phyloP scores from a whole-genome alignment of 2,329 filamentous ascomycete genomes.

The Aureobasidium sp. region DNA sequence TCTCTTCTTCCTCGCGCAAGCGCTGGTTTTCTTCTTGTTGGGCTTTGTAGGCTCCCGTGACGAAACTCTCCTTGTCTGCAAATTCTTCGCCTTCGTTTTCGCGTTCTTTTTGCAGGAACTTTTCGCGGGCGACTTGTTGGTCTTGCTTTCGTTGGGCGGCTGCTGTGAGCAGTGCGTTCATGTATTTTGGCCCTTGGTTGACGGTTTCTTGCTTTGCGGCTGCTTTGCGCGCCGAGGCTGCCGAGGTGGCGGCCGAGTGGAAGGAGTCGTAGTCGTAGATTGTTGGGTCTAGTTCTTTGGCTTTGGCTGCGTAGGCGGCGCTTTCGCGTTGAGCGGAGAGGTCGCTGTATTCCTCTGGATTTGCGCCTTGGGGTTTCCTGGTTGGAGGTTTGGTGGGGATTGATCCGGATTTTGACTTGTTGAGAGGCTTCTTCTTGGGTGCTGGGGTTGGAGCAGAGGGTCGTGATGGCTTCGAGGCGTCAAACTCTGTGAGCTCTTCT shows the following conservation, averaged over 20 bases:
- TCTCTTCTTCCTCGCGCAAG: constrained; percentile 63
- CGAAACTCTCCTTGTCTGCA: constrained; percentile 76
- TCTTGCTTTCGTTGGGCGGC: constrained; percentile 72
- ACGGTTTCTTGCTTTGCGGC: constrained; percentile 45
- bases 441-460: constrained; percentile 26
- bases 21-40: constrained; percentile 68
- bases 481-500: constrained; percentile 50
- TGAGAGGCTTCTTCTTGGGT: constrained; percentile 19
- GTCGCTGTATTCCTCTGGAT: constrained; percentile 46
- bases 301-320: constrained; percentile 55
- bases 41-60: constrained; percentile 72
- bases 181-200: constrained; percentile 67
- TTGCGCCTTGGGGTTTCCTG: constrained; percentile 30
- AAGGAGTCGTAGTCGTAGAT: constrained; percentile 82
- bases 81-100: constrained; percentile 75
- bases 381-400: constrained; percentile 29
- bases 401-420: constrained; percentile 20
- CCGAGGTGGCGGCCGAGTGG: constrained; percentile 67
- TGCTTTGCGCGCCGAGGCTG: constrained; percentile 44
- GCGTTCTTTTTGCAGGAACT: constrained; percentile 67
- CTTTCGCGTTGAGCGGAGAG: constrained; percentile 58
- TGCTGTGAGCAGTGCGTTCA: constrained; percentile 63
- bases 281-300: constrained; percentile 58
- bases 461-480: constrained; percentile 35
- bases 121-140: constrained; percentile 69